Evolutionary conservation across 1,284 basidiomycete species (phyloP).

Genomic region (Cutaneotrichosporon mucoides): DNA sequence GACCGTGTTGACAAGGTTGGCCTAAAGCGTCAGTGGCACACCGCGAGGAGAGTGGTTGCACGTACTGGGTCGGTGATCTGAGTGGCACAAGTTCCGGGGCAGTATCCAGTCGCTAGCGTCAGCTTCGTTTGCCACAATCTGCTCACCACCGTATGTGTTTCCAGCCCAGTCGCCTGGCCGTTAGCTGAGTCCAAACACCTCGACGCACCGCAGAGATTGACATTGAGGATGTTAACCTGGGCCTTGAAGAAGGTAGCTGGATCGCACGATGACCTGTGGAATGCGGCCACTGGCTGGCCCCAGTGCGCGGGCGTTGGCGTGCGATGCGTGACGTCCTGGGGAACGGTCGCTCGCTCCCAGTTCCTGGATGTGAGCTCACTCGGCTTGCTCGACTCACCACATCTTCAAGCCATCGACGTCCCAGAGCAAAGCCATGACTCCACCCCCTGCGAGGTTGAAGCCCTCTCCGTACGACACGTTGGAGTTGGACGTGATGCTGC

Average conservation of each 20-base stretch:
- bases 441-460: conserved; percentile 66
- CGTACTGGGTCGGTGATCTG: conserved; percentile 58
- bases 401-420: conserved; percentile 63
- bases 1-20: conserved; percentile 42
- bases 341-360: conserved; percentile 64
- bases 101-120: no score
- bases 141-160: conserved; percentile 50
- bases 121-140: conserved; percentile 51
- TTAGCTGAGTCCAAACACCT: not conserved
- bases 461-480: conserved; percentile 60
- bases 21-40: conserved; percentile 12
- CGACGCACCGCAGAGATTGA: conserved; percentile 49
- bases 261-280: conserved; percentile 61
- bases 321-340: conserved; percentile 60
- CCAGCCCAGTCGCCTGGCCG: conserved; percentile 60
- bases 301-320: conserved; percentile 62
- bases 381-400: conserved; percentile 51
- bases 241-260: conserved; percentile 64
- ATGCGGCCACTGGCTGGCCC: conserved; percentile 65
- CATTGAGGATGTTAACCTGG: conserved; percentile 67
- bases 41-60: no score
- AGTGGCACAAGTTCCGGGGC: conserved; percentile 62
- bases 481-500: conserved; percentile 59
- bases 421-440: conserved; percentile 72
- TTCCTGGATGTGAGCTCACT: conserved; percentile 46